phyloP scores from a whole-genome alignment of 768 basidiomycete genomes.

The Hypholoma fasciculare region DNA sequence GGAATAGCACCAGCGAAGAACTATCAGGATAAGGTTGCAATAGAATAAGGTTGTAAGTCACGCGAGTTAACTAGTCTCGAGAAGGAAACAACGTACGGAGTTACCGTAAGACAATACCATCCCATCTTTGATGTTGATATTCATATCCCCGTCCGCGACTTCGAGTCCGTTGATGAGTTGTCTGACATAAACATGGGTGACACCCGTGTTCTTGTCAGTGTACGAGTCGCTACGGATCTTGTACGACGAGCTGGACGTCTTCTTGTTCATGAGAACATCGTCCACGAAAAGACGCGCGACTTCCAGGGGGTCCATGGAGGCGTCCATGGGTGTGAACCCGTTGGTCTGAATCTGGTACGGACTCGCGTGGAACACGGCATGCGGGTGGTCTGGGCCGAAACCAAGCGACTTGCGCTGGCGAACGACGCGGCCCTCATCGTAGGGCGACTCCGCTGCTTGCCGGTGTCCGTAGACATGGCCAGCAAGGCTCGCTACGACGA shows the following conservation, averaged over 20 bases:
- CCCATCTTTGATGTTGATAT: constrained; percentile 88
- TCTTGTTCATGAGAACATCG: constrained; percentile 42
- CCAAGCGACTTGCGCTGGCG: constrained; percentile 85
- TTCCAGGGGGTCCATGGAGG: constrained; percentile 49
- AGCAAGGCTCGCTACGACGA: constrained; percentile 61
- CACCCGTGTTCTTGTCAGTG: constrained; percentile 81
- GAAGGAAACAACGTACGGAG: constrained; percentile 56
- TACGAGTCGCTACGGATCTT: constrained; percentile 82
- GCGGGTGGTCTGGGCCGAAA: constrained; percentile 81
- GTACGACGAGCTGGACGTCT: constrained; percentile 42
- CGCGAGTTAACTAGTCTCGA: neutral
- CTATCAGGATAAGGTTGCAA: constrained; percentile 32
- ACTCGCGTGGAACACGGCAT: constrained; percentile 63
- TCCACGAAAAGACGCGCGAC: constrained; percentile 66
- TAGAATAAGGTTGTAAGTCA: constrained; percentile 4
- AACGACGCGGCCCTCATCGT: constrained; percentile 31
- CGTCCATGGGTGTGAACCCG: constrained; percentile 37
- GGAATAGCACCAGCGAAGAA: constrained; percentile 74
- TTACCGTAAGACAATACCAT: constrained; percentile 84
- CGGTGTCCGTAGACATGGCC: constrained; percentile 52
- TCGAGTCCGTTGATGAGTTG: constrained; percentile 87
- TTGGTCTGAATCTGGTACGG: constrained; percentile 46
- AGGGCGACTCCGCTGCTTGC: constrained; percentile 18
- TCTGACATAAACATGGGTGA: constrained; percentile 86
- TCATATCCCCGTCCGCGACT: constrained; percentile 89